These are phyloP conservation scores for Strobilomyces echinocephalus DNA, from an alignment of 768 basidiomycete species.

Conservation along the genomic window DNA sequence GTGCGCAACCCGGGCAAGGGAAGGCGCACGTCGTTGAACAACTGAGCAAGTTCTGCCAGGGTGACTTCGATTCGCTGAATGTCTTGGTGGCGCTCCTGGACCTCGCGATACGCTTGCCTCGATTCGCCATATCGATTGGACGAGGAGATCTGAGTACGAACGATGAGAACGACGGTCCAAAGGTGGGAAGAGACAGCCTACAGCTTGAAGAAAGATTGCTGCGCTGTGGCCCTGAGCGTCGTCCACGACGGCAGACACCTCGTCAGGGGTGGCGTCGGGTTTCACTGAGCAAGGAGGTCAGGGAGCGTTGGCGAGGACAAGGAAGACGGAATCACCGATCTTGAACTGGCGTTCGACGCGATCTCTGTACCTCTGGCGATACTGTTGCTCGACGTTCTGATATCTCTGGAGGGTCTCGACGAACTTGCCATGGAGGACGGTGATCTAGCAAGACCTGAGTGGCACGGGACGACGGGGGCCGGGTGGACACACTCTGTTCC, in stretches of 20 bases:
- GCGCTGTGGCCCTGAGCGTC: constrained; percentile 52
- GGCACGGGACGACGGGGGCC: not conserved
- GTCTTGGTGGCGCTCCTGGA: constrained; percentile 84
- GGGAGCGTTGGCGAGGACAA: not conserved
- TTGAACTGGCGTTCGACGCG: constrained; percentile 72
- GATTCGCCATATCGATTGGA: constrained; percentile 84
- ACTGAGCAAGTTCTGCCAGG: constrained; percentile 79
- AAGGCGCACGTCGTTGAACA: constrained; percentile 72
- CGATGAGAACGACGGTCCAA: not conserved
- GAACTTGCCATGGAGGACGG: constrained; percentile 62
- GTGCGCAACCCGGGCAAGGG: not conserved
- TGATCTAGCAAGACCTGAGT: constrained; percentile 38
- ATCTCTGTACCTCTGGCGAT: constrained; percentile 57
- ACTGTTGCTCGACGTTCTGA: constrained; percentile 70
- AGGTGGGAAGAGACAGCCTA: constrained; percentile 20
- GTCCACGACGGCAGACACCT: constrained; percentile 64
- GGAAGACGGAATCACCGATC: constrained; percentile 48
- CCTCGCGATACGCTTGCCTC: constrained; percentile 77
- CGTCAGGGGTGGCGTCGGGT: constrained; percentile 79
- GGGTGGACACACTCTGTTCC: constrained; percentile 26
- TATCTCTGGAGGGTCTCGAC: constrained; percentile 74
- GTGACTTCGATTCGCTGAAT: constrained; percentile 83
- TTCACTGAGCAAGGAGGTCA: constrained; percentile 50
- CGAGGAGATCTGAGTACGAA: constrained; percentile 49
- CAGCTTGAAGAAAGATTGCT: constrained; percentile 78